Conservation (phyloP, 2,329 filamentous ascomycete genomes). For the Aspergillus novofumigatus region DNA sequence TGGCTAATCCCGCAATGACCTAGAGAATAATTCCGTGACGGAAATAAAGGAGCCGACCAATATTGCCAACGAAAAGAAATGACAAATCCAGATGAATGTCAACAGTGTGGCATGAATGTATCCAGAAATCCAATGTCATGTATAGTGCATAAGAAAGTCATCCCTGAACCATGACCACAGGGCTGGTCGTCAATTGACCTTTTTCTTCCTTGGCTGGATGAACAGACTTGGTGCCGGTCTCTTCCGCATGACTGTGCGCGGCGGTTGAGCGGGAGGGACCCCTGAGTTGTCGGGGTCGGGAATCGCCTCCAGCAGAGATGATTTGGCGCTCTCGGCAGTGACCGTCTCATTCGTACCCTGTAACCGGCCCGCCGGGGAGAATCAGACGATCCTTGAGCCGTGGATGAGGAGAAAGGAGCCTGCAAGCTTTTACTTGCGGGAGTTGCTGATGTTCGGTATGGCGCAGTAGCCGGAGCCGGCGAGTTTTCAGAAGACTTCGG, state of each 20-base stretch:
- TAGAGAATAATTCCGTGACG: background rate
- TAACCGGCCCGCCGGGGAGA: conserved; percentile 1
- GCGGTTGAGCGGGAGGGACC: conserved; percentile 7
- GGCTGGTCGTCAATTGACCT: conserved; percentile 13
- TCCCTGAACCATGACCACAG: background rate
- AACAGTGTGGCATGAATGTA: background rate
- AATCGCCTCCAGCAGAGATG: conserved; percentile 1
- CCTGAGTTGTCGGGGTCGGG: conserved; percentile 7
- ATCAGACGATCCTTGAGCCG: conserved; percentile 1
- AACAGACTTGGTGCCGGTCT: conserved; percentile 29
- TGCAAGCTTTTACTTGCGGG: background rate
- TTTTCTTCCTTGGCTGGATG: conserved; percentile 29
- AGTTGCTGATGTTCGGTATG: background rate
- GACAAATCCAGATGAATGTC: background rate
- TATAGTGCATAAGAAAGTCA: background rate
- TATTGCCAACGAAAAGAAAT: background rate
- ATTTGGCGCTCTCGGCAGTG: background rate
- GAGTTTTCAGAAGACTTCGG: conserved; percentile 1
- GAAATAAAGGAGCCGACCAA: background rate
- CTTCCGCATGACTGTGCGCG: conserved; percentile 25
- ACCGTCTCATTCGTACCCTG: background rate
- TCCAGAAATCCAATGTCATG: background rate
- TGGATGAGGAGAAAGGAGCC: background rate
- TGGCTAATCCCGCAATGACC: background rate
- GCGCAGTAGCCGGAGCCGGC: background rate